These are phyloP conservation scores for Suillus luteus DNA, from an alignment of 768 basidiomycete species.

Conservation along the genomic window DNA sequence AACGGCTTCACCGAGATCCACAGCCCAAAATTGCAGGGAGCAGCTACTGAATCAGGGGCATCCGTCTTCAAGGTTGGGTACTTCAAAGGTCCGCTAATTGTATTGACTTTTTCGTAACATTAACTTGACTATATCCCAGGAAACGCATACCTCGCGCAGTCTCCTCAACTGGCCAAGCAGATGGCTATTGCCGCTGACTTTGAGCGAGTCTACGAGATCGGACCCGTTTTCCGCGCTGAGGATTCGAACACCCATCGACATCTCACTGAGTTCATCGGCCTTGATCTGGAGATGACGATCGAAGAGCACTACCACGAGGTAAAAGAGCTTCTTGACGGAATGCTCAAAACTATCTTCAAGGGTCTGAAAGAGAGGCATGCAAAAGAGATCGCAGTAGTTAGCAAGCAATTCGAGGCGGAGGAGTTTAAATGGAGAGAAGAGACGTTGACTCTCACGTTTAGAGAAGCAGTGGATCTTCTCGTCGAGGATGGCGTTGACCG, in stretches of 20 bases:
- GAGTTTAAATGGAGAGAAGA: conserved; percentile 95
- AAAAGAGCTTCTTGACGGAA: conserved; percentile 84
- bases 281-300: conserved; percentile 98
- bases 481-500: conserved; percentile 83
- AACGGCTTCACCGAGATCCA: conserved; percentile 93
- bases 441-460: conserved; percentile 83
- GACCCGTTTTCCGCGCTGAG: conserved; percentile 95
- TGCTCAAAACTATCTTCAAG: conserved; percentile 86
- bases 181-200: conserved; percentile 99
- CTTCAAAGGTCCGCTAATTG: conserved; percentile 72
- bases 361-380: conserved; percentile 75
- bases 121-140: conserved; percentile 46
- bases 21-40: conserved; percentile 94
- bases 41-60: conserved; percentile 95
- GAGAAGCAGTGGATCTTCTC: conserved; percentile 84
- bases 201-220: conserved; percentile 97
- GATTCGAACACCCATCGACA: conserved; percentile 97
- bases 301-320: conserved; percentile 99
- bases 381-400: conserved; percentile 80
- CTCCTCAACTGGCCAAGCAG: conserved; percentile 96
- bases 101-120: conserved; percentile 6
- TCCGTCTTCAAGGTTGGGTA: conserved; percentile 98
- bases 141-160: conserved; percentile 91
- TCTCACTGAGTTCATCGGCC: conserved; percentile 96
- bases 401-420: conserved; percentile 90